phyloP scores from a whole-genome alignment of 768 basidiomycete genomes.

The Lentinula lateritia region DNA sequence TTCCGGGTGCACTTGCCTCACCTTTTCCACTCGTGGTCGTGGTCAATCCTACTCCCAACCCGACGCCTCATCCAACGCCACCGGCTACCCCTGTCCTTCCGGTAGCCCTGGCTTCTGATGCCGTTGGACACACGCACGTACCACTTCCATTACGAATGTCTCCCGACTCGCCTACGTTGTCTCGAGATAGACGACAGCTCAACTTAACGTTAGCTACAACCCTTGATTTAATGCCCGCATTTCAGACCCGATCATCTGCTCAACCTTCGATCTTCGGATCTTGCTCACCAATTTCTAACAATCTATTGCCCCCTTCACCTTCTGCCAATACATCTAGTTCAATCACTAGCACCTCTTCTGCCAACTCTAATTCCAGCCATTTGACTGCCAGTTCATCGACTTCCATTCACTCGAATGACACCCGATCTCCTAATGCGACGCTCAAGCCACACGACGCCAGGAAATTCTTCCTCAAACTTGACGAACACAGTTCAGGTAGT shows the following conservation, averaged over 20 bases:
- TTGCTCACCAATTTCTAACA: background rate
- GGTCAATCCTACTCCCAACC: constrained; percentile 73
- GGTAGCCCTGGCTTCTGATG: constrained; percentile 6
- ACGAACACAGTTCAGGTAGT: constrained; percentile 1
- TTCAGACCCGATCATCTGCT: background rate
- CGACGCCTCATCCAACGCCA: constrained; percentile 74
- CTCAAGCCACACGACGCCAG: constrained; percentile 6
- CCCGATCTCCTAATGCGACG: background rate
- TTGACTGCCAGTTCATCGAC: background rate
- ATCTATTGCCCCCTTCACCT: background rate
- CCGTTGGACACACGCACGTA: constrained; percentile 13
- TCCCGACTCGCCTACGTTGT: constrained; percentile 9
- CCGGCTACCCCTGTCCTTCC: constrained; percentile 57
- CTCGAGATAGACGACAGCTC: constrained; percentile 6
- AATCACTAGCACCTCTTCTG: background rate
- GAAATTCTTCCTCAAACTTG: constrained; percentile 2
- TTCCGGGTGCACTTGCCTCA: constrained; percentile 11
- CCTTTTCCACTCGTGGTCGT: constrained; percentile 55
- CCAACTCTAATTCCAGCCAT: constrained; percentile 1
- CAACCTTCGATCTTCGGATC: background rate
- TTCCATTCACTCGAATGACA: constrained; percentile 2
- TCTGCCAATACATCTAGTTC: background rate
- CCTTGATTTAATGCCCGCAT: background rate
- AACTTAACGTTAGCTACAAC: background rate
- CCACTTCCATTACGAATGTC: constrained; percentile 18